Evolutionary conservation across 2,329 filamentous ascomycete species (phyloP).

Genomic region (Venturia nashicola): DNA sequence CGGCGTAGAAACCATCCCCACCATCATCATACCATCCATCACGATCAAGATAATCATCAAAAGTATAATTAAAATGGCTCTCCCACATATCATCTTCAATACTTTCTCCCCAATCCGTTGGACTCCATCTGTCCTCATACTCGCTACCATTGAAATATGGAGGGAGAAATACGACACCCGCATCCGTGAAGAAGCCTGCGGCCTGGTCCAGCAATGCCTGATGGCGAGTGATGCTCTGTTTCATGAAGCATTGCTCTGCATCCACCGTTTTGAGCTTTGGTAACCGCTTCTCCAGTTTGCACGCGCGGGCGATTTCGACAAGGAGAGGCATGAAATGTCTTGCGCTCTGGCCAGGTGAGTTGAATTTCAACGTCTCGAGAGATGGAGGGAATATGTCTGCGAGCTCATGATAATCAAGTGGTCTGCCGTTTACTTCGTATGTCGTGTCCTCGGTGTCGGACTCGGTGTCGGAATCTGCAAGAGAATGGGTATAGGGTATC

Average conservation of each 20-base stretch:
- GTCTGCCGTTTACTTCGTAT: not conserved
- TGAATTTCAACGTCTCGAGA: not conserved
- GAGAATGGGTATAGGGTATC: not conserved
- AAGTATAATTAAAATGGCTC: not conserved
- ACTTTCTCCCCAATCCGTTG: not conserved
- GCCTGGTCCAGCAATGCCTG: not conserved
- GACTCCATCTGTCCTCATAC: not conserved
- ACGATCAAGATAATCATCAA: no score
- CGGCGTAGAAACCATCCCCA: not conserved
- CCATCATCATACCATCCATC: not conserved
- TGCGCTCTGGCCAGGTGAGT: not conserved
- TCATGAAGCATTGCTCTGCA: not conserved
- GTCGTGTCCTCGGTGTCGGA: not conserved
- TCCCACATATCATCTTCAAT: no score
- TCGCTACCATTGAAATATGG: not conserved
- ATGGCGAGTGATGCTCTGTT: not conserved
- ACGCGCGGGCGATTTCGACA: not conserved
- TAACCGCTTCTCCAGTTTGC: not conserved
- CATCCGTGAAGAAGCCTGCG: not conserved
- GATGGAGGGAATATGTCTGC: conserved; percentile 5
- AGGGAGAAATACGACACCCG: not conserved
- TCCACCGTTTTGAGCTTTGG: not conserved
- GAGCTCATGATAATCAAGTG: not conserved
- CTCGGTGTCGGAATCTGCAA: not conserved
- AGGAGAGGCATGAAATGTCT: not conserved